Evolutionary conservation across 129 eudicot species (phyloP).

Genomic region (Rutidosis leptorrhynchoides): DNA sequence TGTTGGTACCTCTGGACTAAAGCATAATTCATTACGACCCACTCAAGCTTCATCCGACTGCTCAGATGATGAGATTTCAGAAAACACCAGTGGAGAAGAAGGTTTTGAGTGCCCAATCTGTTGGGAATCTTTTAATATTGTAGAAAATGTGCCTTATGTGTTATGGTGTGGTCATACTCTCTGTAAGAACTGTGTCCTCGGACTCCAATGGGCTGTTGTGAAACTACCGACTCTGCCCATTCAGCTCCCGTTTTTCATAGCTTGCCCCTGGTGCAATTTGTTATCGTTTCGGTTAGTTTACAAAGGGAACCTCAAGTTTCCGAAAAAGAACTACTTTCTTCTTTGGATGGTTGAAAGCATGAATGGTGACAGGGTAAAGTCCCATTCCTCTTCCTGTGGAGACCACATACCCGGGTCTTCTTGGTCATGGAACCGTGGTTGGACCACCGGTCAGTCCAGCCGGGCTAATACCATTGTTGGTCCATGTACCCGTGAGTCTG

Average conservation of each 20-base stretch:
- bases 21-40: slow-evolving; percentile 18
- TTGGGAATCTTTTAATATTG: slow-evolving; percentile 48
- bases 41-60: slow-evolving; percentile 30
- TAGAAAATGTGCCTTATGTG: slow-evolving; percentile 48
- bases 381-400: slow-evolving; percentile 31
- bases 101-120: slow-evolving; percentile 51
- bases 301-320: slow-evolving; percentile 40
- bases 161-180: slow-evolving; percentile 55
- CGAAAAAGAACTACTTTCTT: slow-evolving; percentile 42
- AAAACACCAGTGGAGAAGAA: slow-evolving; percentile 36
- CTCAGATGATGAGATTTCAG: slow-evolving; percentile 44
- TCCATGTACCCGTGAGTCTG: slow-evolving; percentile 17
- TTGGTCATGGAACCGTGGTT: too few species aligned
- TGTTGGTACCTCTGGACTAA: slow-evolving; percentile 24
- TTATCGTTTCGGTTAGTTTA: slow-evolving; percentile 40
- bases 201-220: slow-evolving; percentile 42
- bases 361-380: slow-evolving; percentile 42
- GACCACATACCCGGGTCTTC: too few species aligned
- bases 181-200: slow-evolving; percentile 46
- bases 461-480: not conserved
- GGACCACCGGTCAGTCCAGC: too few species aligned
- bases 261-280: slow-evolving; percentile 52
- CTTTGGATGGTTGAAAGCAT: slow-evolving; percentile 54
- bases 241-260: slow-evolving; percentile 43
- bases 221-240: slow-evolving; percentile 45